Conservation (phyloP, 164 flowering plant genomes). For the Buxus sempervirens region DNA sequence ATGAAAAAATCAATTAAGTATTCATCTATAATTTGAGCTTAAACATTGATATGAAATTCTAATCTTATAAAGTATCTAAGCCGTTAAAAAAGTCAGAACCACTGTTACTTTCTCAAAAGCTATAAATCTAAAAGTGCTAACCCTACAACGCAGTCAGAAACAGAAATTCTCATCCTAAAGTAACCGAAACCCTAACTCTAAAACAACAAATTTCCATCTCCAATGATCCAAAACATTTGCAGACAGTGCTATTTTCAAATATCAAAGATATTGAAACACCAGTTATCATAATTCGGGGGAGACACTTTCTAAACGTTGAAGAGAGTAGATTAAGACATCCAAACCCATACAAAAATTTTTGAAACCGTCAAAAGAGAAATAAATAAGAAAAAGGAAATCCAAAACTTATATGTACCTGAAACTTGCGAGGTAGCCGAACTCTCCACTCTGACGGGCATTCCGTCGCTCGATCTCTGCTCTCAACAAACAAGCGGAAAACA, state of each 20-base stretch:
- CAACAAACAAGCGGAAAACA: neutral
- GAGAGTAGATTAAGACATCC: neutral
- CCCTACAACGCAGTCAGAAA: neutral
- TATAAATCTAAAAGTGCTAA: neutral
- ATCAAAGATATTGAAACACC: neutral
- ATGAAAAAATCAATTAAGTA: too few species aligned
- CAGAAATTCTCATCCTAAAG: neutral
- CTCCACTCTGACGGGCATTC: slow-evolving; percentile 84
- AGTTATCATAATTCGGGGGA: neutral
- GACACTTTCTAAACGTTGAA: too few species aligned
- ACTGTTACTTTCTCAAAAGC: neutral
- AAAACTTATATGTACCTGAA: slow-evolving; percentile 39
- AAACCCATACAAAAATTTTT: neutral
- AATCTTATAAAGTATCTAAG: too few species aligned
- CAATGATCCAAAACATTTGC: neutral
- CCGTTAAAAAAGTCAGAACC: neutral
- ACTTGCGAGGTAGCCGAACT: slow-evolving; percentile 49
- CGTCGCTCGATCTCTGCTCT: slow-evolving; percentile 7
- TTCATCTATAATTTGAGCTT: neutral
- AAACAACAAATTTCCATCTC: neutral
- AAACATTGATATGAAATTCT: neutral
- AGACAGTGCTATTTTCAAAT: too few species aligned
- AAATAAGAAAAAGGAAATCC: neutral
- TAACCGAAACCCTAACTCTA: neutral
- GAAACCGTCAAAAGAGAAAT: neutral